These are phyloP conservation scores for Neophaeococcomyces aloes DNA, from an alignment of 2,329 filamentous ascomycete genomes.

Conservation along the genomic window DNA sequence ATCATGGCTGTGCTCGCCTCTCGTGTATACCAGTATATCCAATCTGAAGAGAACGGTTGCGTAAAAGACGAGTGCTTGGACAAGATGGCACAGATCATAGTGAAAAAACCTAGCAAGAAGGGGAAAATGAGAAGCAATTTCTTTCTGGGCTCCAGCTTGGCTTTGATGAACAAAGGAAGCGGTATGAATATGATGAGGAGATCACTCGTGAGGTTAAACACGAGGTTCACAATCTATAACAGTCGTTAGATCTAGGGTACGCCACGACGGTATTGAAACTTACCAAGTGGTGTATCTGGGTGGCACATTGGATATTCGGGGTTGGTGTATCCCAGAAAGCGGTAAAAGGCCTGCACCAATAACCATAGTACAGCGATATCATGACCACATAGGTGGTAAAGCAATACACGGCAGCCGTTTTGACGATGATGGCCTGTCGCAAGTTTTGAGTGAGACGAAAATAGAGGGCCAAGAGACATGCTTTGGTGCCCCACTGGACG, in stretches of 20 bases:
- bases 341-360: slow-evolving; percentile 44
- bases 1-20: slow-evolving; percentile 50
- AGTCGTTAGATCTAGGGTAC: no score
- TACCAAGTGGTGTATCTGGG: slow-evolving; percentile 37
- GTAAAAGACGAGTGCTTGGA: slow-evolving; percentile 54
- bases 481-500: slow-evolving; percentile 44
- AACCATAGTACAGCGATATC: slow-evolving; percentile 41
- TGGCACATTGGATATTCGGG: slow-evolving; percentile 34
- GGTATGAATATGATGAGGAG: slow-evolving; percentile 37
- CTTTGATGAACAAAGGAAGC: slow-evolving; percentile 35
- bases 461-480: slow-evolving; percentile 44
- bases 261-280: no score
- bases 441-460: slow-evolving; percentile 39
- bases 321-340: slow-evolving; percentile 45
- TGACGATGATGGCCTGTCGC: slow-evolving; percentile 26
- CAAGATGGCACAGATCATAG: slow-evolving; percentile 48
- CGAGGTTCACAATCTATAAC: slow-evolving; percentile 31
- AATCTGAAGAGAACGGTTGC: slow-evolving; percentile 45
- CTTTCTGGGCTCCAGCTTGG: slow-evolving; percentile 32
- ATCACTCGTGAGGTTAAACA: slow-evolving; percentile 41
- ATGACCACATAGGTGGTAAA: slow-evolving; percentile 39
- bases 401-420: slow-evolving; percentile 37
- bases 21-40: slow-evolving; percentile 51
- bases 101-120: slow-evolving; percentile 47
- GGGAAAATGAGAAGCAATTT: slow-evolving; percentile 46